phyloP scores from a whole-genome alignment of 2,329 filamentous ascomycete genomes.

The Ceratocystis diversiconidia region DNA sequence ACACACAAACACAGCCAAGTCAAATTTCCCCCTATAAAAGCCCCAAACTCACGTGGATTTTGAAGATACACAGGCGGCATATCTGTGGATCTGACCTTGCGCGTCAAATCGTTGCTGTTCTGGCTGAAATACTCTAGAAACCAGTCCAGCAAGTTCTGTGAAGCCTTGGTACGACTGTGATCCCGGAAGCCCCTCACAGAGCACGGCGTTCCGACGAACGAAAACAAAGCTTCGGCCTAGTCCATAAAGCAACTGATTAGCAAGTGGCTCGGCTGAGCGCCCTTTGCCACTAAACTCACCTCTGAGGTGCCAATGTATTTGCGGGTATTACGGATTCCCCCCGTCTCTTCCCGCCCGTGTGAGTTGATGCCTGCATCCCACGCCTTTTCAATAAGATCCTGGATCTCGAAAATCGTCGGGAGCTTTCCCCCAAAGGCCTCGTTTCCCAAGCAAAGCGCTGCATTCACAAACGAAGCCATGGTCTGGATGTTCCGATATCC shows the following conservation, averaged over 20 bases:
- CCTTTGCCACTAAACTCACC: slow-evolving; percentile 45
- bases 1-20: no score
- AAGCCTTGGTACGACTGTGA: slow-evolving; percentile 1
- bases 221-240: slow-evolving; percentile 66
- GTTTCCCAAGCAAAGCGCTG: slow-evolving; percentile 39
- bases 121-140: slow-evolving; percentile 63
- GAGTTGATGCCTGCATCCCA: slow-evolving; percentile 78
- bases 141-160: slow-evolving; percentile 23
- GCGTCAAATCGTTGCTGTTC: slow-evolving; percentile 31
- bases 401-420: slow-evolving; percentile 67
- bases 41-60: slow-evolving; percentile 44
- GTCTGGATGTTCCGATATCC: slow-evolving; percentile 94
- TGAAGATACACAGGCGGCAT: slow-evolving; percentile 84
- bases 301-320: slow-evolving; percentile 95
- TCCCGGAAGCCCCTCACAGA: slow-evolving; percentile 22
- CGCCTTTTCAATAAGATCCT: slow-evolving; percentile 72
- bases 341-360: slow-evolving; percentile 64
- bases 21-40: background rate
- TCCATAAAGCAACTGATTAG: no score
- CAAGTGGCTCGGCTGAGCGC: background rate
- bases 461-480: slow-evolving; percentile 64
- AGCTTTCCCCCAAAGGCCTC: slow-evolving; percentile 45
- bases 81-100: slow-evolving; percentile 55
- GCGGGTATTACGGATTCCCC: slow-evolving; percentile 71
- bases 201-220: slow-evolving; percentile 51